A percentile compares a stretch with the other conserved stretches of the same genome.
Conservation (phyloP, 306 rosid genomes). For the Vigna trinervia region DNA sequence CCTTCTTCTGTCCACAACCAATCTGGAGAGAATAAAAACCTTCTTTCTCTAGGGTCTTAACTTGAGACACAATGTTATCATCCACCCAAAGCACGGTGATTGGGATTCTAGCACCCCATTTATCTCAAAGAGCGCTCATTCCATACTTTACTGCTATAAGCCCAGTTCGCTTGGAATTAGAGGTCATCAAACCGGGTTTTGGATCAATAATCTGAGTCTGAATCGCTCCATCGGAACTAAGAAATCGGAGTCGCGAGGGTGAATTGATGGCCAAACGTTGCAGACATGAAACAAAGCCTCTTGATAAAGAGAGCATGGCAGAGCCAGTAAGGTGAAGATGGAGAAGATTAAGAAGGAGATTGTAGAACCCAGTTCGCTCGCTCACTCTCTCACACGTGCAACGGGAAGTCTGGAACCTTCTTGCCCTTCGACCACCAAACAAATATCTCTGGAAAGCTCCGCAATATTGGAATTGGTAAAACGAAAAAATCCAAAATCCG, state of each 20-base stretch:
- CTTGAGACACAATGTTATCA: constrained; percentile 93
- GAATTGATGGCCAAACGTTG: constrained; percentile 48
- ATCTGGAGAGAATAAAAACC: constrained; percentile 75
- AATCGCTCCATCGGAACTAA: constrained; percentile 58
- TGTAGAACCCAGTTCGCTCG: not conserved
- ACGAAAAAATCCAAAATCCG: constrained; percentile 12
- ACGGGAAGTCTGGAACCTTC: constrained; percentile 43
- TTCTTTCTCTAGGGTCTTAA: constrained; percentile 84
- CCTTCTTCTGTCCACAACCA: constrained; percentile 95
- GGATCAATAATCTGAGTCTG: constrained; percentile 56
- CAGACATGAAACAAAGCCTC: constrained; percentile 70
- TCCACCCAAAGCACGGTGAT: constrained; percentile 88
- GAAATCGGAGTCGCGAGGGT: not conserved
- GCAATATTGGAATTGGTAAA: constrained; percentile 41
- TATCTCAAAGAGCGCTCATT: constrained; percentile 93
- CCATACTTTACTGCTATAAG: constrained; percentile 89
- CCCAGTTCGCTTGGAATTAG: constrained; percentile 78
- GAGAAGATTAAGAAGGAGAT: too few species aligned
- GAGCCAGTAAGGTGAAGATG: constrained; percentile 18
- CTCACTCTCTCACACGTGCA: too few species aligned
- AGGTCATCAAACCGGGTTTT: constrained; percentile 62
- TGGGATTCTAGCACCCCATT: constrained; percentile 96
- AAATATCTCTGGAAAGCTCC: constrained; percentile 29
- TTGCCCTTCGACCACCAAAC: constrained; percentile 36
- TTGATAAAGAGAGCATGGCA: constrained; percentile 72